A percentile compares a stretch with the other conserved stretches of the same genome.
Evolutionary conservation across 208 protist species (phyloP).

Genomic region (Jaenimonas drosophilae): DNA sequence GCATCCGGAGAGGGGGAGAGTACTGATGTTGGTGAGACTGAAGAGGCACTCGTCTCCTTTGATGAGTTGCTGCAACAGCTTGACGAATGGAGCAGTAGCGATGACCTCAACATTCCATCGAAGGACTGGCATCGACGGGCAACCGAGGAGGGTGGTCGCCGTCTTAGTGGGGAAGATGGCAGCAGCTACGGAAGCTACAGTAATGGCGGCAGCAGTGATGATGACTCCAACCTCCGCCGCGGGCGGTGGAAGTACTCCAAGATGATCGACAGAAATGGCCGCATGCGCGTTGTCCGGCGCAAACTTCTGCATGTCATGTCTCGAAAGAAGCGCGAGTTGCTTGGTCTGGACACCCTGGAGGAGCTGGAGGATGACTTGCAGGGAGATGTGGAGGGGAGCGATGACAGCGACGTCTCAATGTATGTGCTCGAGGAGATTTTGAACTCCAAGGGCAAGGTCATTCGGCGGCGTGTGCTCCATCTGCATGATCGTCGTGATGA

Average conservation of each 20-base stretch:
- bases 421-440: slow-evolving; percentile 51
- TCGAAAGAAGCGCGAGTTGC: slow-evolving; percentile 1
- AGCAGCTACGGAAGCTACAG: not conserved
- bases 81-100: slow-evolving; percentile 8
- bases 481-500: slow-evolving; percentile 5
- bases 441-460: slow-evolving; percentile 17
- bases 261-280: not conserved
- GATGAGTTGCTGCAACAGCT: slow-evolving; percentile 30
- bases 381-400: not conserved
- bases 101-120: slow-evolving; percentile 1
- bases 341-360: slow-evolving; percentile 4
- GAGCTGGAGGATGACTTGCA: not conserved
- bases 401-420: slow-evolving; percentile 7
- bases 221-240: too few relatives aligned
- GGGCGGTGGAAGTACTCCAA: slow-evolving; percentile 2
- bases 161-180: not conserved
- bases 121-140: too few relatives aligned
- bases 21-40: slow-evolving; percentile 14
- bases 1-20: slow-evolving; percentile 6
- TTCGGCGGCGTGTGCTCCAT: slow-evolving; percentile 17
- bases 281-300: not conserved
- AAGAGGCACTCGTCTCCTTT: slow-evolving; percentile 21
- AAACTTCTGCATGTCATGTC: not conserved
- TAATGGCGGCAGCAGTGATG: not conserved
- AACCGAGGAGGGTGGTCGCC: not conserved